Percentiles rank a stretch among this genome's conserved stretches.
Evolutionary conservation across 106 monocot species (phyloP).

Genomic region (Acorus calamus): DNA sequence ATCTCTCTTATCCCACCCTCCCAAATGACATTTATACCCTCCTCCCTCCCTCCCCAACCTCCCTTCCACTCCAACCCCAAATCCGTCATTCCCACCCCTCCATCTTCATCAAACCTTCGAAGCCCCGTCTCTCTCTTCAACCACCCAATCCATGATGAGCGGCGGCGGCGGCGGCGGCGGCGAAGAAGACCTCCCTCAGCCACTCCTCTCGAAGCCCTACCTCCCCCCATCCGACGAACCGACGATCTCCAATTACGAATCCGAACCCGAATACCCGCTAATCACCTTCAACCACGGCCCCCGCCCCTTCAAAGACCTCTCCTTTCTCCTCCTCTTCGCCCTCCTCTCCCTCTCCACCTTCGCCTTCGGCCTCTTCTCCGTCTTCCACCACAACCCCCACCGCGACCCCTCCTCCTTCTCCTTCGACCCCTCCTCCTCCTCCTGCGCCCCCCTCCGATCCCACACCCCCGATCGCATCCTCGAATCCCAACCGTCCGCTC

Average conservation of each 20-base stretch:
- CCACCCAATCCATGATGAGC: too few species aligned
- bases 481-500: conserved; percentile 3
- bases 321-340: conserved; percentile 43
- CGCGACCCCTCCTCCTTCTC: conserved; percentile 29
- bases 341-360: conserved; percentile 43
- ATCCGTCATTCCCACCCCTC: too few species aligned
- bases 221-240: neutral
- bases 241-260: conserved; percentile 7
- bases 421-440: conserved; percentile 24
- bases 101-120: too few species aligned
- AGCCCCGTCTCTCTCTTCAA: too few species aligned
- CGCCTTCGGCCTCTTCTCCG: conserved; percentile 36
- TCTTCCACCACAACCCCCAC: conserved; percentile 33
- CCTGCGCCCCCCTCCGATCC: neutral
- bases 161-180: too few species aligned
- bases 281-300: conserved; percentile 53
- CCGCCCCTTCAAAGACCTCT: conserved; percentile 63
- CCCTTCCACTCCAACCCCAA: too few species aligned
- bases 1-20: too few species aligned
- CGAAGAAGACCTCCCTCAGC: conserved; percentile 2
- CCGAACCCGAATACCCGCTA: conserved; percentile 27
- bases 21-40: too few species aligned
- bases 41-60: too few species aligned
- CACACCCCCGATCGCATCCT: neutral
- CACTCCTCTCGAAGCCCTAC: conserved; percentile 14